A percentile compares a stretch with the other conserved stretches of the same genome.
Evolutionary conservation across 768 basidiomycete species (phyloP).

Genomic region (Chlorophyllum brunneum): DNA sequence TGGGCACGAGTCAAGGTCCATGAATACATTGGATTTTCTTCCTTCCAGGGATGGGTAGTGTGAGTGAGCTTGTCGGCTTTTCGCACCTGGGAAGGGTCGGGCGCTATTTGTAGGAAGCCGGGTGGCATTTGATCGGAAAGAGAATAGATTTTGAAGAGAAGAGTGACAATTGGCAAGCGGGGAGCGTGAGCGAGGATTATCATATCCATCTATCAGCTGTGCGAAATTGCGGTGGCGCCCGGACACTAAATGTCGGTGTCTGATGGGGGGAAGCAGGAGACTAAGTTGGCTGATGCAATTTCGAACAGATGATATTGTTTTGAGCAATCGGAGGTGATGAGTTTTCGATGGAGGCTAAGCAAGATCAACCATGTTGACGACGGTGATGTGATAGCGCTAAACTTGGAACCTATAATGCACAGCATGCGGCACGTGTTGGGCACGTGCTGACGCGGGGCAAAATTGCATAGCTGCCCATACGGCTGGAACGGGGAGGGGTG

Average conservation of each 20-base stretch:
- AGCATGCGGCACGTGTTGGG: constrained; percentile 17
- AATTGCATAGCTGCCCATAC: too few relatives aligned
- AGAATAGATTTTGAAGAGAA: constrained; percentile 1
- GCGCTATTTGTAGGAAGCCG: background rate
- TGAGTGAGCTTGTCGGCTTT: too few relatives aligned
- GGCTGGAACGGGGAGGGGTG: background rate
- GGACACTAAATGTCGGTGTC: background rate
- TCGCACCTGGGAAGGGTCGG: background rate
- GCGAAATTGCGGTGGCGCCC: background rate
- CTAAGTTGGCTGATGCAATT: background rate
- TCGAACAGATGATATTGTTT: constrained; percentile 6
- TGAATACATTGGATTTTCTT: too few relatives aligned
- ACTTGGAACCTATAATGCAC: constrained; percentile 13
- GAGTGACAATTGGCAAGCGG: background rate
- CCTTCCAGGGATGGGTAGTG: too few relatives aligned
- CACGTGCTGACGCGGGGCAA: constrained; percentile 15
- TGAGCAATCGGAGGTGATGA: background rate
- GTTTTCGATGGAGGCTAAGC: constrained; percentile 11
- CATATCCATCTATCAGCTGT: constrained; percentile 7
- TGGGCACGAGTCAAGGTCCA: background rate
- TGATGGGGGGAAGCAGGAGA: background rate
- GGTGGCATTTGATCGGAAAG: constrained; percentile 12
- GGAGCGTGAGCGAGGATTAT: background rate
- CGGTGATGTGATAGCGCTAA: constrained; percentile 14
- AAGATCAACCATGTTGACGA: constrained; percentile 15